Evolutionary conservation across 1,284 basidiomycete genomes (phyloP), one percentile per base, ranked within the genome.

Genomic region (Cryptococcus sp.): DNA sequence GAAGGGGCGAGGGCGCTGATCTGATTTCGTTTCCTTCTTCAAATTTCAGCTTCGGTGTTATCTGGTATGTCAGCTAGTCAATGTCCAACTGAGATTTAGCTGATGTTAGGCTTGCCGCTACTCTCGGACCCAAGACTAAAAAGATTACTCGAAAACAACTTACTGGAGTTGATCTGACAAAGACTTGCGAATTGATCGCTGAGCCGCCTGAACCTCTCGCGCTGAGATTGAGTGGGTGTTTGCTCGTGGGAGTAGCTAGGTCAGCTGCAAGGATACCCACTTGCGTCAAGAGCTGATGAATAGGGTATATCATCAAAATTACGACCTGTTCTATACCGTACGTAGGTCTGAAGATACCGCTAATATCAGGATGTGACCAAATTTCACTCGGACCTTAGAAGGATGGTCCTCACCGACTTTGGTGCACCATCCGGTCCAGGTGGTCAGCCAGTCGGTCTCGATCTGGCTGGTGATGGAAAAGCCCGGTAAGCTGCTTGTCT

Each of bases 181-280:
- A 85, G 66, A 73, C 91, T 65, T 93, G 89, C 67, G 81, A 79
- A 41, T 79, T 90, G 43, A 91, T 93, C 50, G 81, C 82, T 31
- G 79, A 86, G 60, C 90, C 89, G 7, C 75, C 80, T n/a, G 90
- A 92, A 62, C 89, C 90, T 36, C 79, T 93, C 40, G 88, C 89
- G 1, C 76, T 93, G 49, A 80, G 89, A 44, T 77, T 92, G 50
- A 90, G 88, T 11, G 89, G 88, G 54, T 88, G 88, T 66, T 74
- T 93, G 32, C 84, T 93, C 78, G 84, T 91, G 50, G 90, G 89
- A 5, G 89, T 87, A 19, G 86, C 85, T 21, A 83, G 90, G 89
- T 91, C 69, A 39, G 36, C 36, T 39, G 36, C 14, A 7, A 16
- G 57, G 81, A 40, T 11, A 1, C 41, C n/a, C 10, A 10, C 14